A percentile compares a stretch with the other conserved stretches of the same genome.
Conservation (phyloP, 257 asterid species). For the Solanum etuberosum region DNA sequence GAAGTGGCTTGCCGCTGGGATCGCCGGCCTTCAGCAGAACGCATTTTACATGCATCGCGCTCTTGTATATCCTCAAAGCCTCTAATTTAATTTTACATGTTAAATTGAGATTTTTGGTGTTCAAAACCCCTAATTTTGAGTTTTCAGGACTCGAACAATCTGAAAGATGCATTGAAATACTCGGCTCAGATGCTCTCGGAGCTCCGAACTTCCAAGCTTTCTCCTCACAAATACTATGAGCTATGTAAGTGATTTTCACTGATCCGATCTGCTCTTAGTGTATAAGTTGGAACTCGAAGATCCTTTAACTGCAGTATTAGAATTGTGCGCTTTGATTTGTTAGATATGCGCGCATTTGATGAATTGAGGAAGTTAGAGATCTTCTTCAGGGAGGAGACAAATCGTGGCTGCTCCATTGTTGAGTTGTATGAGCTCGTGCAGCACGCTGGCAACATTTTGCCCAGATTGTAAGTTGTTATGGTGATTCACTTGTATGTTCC, state of each 20-base stretch:
- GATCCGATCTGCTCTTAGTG: background rate
- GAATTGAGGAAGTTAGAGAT: slow-evolving; percentile 92
- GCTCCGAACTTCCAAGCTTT: slow-evolving; percentile 94
- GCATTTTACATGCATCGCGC: slow-evolving; percentile 99
- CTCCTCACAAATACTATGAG: slow-evolving; percentile 96
- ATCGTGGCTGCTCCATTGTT: slow-evolving; percentile 89
- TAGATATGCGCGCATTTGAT: slow-evolving; percentile 99
- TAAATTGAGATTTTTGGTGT: background rate
- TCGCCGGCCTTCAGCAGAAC: slow-evolving; percentile 96
- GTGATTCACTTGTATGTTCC: background rate
- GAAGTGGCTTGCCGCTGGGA: slow-evolving; percentile 91
- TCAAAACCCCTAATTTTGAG: slow-evolving; percentile 28
- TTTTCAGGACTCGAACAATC: slow-evolving; percentile 76
- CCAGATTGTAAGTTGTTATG: slow-evolving; percentile 58
- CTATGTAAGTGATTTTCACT: slow-evolving; percentile 59
- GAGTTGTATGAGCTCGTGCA: slow-evolving; percentile 98
- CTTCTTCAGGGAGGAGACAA: slow-evolving; percentile 78
- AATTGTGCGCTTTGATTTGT: slow-evolving; percentile 1
- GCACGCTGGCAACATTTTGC: slow-evolving; percentile 98
- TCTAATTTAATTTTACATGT: background rate
- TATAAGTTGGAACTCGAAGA: background rate
- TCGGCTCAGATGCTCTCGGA: slow-evolving; percentile 99
- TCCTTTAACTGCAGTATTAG: background rate
- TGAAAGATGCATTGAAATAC: slow-evolving; percentile 90
- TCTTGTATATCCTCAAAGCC: slow-evolving; percentile 34